phyloP scores from a whole-genome alignment of 805 yeast genomes.

The Hemisphaericaspora nanyangensis region DNA sequence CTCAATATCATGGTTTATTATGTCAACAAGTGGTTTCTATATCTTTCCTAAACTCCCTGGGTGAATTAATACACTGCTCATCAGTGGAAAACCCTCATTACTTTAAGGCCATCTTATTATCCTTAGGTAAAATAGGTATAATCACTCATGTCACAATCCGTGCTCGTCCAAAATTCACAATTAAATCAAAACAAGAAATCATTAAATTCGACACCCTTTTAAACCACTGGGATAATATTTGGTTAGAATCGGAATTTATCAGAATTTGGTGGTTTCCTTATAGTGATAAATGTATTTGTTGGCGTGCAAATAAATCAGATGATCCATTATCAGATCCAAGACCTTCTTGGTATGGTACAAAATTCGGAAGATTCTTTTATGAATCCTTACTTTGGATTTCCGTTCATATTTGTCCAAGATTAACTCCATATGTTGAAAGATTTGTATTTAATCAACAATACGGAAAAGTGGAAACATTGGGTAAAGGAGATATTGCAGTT shows the following conservation, averaged over 20 bases:
- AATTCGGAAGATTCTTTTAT: slow-evolving; percentile 73
- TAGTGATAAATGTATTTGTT: slow-evolving; percentile 74
- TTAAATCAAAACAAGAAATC: slow-evolving; percentile 78
- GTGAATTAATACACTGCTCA: slow-evolving; percentile 66
- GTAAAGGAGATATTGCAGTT: slow-evolving; percentile 61
- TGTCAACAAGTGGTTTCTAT: slow-evolving; percentile 82
- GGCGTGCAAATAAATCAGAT: slow-evolving; percentile 82
- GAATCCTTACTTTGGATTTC: slow-evolving; percentile 77
- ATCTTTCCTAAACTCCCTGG: slow-evolving; percentile 70
- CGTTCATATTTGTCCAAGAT: slow-evolving; percentile 64
- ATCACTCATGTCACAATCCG: slow-evolving; percentile 83
- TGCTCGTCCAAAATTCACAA: slow-evolving; percentile 77
- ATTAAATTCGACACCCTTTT: slow-evolving; percentile 72
- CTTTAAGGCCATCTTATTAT: slow-evolving; percentile 78
- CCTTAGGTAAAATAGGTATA: slow-evolving; percentile 89
- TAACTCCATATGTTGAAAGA: slow-evolving; percentile 81
- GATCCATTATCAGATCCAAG: slow-evolving; percentile 63
- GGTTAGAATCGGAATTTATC: slow-evolving; percentile 88
- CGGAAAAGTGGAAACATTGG: slow-evolving; percentile 66
- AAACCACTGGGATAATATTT: slow-evolving; percentile 68
- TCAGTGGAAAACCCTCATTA: slow-evolving; percentile 58
- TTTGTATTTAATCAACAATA: slow-evolving; percentile 85
- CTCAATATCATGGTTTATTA: slow-evolving; percentile 87
- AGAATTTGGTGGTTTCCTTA: slow-evolving; percentile 99
- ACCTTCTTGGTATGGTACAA: slow-evolving; percentile 82